Conservation (phyloP, 1,284 basidiomycete genomes). For the Cerioporus squamosus region DNA sequence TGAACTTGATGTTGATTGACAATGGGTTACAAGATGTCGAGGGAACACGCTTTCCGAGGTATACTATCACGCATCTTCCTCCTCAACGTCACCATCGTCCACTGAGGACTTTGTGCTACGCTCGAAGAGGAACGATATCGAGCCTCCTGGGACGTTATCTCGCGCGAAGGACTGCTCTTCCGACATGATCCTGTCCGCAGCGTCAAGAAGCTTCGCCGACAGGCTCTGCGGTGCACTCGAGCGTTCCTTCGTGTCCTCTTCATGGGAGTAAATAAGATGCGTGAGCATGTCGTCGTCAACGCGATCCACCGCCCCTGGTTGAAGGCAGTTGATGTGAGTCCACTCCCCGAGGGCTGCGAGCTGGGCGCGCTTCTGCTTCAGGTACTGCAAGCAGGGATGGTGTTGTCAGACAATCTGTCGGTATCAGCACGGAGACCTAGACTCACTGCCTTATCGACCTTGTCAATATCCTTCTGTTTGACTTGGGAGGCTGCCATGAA, state of each 20-base stretch:
- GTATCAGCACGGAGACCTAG: no score
- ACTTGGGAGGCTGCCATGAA: constrained; percentile 80
- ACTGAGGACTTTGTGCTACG: constrained; percentile 14
- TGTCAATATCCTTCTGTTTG: constrained; percentile 49
- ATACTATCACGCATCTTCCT: constrained; percentile 8
- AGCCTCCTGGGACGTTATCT: constrained; percentile 18
- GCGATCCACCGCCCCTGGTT: constrained; percentile 44
- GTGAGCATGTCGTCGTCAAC: constrained; percentile 70
- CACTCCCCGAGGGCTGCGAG: constrained; percentile 87
- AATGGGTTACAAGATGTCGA: neutral
- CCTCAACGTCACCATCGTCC: constrained; percentile 1
- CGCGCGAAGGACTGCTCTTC: constrained; percentile 8
- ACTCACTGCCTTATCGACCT: constrained; percentile 59
- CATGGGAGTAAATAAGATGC: constrained; percentile 48
- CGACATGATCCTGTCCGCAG: constrained; percentile 7
- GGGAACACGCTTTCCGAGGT: neutral
- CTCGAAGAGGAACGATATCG: constrained; percentile 24
- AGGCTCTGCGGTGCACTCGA: constrained; percentile 6
- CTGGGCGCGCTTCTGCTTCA: constrained; percentile 74
- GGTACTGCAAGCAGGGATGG: constrained; percentile 49
- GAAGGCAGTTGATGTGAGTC: constrained; percentile 84
- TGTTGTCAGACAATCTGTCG: neutral
- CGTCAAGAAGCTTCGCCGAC: constrained; percentile 11
- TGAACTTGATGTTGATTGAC: no score
- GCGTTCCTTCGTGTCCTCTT: constrained; percentile 24